Evolutionary conservation across 192 early-diverging fungal species (phyloP).

Genomic region (Backusella australiensis): DNA sequence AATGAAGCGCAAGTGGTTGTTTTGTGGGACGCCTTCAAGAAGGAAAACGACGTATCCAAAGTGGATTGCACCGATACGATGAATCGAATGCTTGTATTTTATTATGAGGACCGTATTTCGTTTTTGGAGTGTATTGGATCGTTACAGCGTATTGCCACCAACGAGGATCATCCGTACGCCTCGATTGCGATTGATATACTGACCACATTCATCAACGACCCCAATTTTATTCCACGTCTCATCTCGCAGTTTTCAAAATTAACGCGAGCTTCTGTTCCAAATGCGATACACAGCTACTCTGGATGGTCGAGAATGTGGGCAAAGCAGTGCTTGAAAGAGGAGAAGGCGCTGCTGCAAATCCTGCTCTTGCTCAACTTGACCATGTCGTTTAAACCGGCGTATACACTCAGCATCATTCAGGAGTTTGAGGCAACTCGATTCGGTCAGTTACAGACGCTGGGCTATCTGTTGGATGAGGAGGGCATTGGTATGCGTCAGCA

Average conservation of each 20-base stretch:
- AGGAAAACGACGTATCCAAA: constrained; percentile 5
- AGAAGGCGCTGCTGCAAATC: constrained; percentile 38
- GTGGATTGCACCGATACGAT: neutral
- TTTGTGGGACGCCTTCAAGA: constrained; percentile 23
- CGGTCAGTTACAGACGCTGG: constrained; percentile 33
- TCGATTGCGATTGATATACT: constrained; percentile 13
- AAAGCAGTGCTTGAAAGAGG: constrained; percentile 40
- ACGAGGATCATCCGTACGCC: constrained; percentile 12
- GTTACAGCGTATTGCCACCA: constrained; percentile 20
- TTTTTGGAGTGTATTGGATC: constrained; percentile 25
- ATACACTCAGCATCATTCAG: constrained; percentile 28
- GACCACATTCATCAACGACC: neutral
- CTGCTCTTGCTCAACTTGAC: constrained; percentile 29
- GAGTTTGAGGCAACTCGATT: constrained; percentile 38
- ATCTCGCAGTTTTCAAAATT: constrained; percentile 19
- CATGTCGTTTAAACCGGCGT: neutral
- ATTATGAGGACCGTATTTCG: constrained; percentile 25
- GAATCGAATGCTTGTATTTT: neutral
- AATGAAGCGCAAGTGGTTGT: constrained; percentile 38
- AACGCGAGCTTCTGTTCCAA: constrained; percentile 21
- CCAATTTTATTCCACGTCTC: constrained; percentile 10
- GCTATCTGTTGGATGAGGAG: constrained; percentile 32
- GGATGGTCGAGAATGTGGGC: constrained; percentile 34
- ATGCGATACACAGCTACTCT: constrained; percentile 21
- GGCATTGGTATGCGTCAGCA: constrained; percentile 24